Evolutionary conservation across 2,329 filamentous ascomycete species (phyloP).

Genomic region (Teratosphaeriaceae sp.): DNA sequence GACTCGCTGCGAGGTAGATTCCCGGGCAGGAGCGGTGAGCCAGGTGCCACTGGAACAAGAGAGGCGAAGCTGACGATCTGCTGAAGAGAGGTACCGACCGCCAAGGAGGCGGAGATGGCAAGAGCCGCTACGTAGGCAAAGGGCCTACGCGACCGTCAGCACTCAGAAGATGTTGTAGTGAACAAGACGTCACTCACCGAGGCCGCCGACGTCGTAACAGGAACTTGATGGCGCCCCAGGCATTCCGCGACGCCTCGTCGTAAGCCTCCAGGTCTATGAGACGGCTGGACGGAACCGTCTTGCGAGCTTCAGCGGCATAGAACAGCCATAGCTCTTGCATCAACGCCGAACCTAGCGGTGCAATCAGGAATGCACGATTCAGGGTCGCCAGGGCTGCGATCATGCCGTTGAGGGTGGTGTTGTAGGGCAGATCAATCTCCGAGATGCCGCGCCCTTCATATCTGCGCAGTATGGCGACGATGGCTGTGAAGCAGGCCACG

Average conservation of each 20-base stretch:
- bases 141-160: neutral
- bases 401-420: neutral
- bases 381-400: conserved; percentile 3
- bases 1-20: conserved; percentile 2
- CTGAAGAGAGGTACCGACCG: neutral
- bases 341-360: conserved; percentile 1
- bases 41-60: neutral
- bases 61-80: conserved; percentile 1
- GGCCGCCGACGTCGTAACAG: neutral
- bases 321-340: conserved; percentile 4
- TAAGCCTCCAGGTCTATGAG: neutral
- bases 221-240: neutral
- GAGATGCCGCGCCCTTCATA: neutral
- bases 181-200: neutral
- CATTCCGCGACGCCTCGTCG: neutral
- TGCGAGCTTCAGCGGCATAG: neutral
- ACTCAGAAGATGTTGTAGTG: neutral
- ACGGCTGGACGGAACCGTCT: neutral
- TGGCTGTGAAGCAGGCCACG: neutral
- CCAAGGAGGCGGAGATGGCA: neutral
- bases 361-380: conserved; percentile 3
- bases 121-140: neutral
- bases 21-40: neutral
- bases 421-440: neutral
- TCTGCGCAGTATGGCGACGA: neutral